Evolutionary conservation across 2,329 filamentous ascomycete species (phyloP).

Genomic region (Helminthosporium solani): DNA sequence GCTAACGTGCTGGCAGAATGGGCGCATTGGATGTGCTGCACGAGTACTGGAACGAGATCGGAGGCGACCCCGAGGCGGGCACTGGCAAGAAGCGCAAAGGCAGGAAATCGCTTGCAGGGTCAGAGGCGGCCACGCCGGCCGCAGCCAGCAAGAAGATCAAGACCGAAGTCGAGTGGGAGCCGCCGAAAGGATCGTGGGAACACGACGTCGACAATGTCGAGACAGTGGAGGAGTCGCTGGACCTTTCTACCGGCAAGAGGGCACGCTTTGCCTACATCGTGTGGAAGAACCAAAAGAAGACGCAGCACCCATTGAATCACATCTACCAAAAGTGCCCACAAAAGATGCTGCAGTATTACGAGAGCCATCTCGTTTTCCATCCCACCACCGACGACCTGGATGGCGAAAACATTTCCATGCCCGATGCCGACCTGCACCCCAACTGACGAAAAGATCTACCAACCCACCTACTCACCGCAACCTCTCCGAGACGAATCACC

Average conservation of each 20-base stretch:
- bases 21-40: slow-evolving; percentile 57
- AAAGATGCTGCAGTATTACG: slow-evolving; percentile 57
- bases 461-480: too few relatives aligned
- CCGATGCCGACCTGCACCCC: too few relatives aligned
- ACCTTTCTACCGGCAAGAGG: slow-evolving; percentile 44
- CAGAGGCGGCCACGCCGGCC: slow-evolving; percentile 25
- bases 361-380: slow-evolving; percentile 47
- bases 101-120: slow-evolving; percentile 26
- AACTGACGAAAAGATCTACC: too few relatives aligned
- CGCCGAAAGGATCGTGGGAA: slow-evolving; percentile 75
- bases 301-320: slow-evolving; percentile 67
- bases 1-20: slow-evolving; percentile 19
- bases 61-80: slow-evolving; percentile 60
- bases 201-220: slow-evolving; percentile 70
- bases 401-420: too few relatives aligned
- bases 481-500: too few relatives aligned
- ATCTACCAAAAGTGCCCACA: slow-evolving; percentile 78
- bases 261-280: slow-evolving; percentile 67
- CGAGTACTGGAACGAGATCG: slow-evolving; percentile 63
- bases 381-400: background rate
- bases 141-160: slow-evolving; percentile 32
- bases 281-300: slow-evolving; percentile 74
- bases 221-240: slow-evolving; percentile 64
- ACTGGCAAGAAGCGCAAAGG: slow-evolving; percentile 55
- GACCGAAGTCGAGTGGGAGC: slow-evolving; percentile 60